Conservation (phyloP, 352 stramenopile species). For the Pythium plurisporium region DNA sequence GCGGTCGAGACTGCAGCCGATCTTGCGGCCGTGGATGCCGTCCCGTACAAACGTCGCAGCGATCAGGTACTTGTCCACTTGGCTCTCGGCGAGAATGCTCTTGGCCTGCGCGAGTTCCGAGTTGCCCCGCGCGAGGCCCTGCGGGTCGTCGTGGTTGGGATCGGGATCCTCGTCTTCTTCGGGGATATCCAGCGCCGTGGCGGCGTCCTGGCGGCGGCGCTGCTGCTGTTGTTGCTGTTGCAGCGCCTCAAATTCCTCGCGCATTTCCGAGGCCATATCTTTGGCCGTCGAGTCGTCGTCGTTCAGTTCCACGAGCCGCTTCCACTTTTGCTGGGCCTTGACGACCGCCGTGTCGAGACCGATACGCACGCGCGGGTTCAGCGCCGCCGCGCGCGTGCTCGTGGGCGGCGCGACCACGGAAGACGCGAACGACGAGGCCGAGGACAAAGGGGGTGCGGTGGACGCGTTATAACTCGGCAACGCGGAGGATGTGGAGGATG, state of each 20-base stretch:
- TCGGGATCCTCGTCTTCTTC: constrained; percentile 9
- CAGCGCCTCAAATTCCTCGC: constrained; percentile 63
- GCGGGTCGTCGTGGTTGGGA: background rate
- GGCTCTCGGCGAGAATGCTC: constrained; percentile 28
- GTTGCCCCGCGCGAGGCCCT: constrained; percentile 7
- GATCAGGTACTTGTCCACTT: constrained; percentile 64
- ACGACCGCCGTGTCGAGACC: constrained; percentile 60
- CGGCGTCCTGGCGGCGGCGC: constrained; percentile 29
- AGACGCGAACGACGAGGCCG: background rate
- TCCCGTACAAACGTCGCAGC: constrained; percentile 77
- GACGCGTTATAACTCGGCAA: constrained; percentile 9
- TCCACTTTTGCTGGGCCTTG: constrained; percentile 84
- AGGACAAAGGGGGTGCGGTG: background rate
- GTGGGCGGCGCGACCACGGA: background rate
- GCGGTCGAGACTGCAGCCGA: constrained; percentile 71
- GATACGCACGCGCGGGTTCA: constrained; percentile 38
- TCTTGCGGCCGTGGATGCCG: constrained; percentile 80
- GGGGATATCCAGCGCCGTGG: background rate
- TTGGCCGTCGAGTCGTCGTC: constrained; percentile 80
- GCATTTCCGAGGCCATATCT: constrained; percentile 78
- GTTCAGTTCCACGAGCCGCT: constrained; percentile 65
- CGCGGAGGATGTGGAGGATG: constrained; percentile 1
- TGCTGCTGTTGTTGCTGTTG: constrained; percentile 45
- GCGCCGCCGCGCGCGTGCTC: background rate
- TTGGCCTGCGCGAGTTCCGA: constrained; percentile 23